Percentiles rank a stretch among this genome's conserved stretches.
phyloP scores from a whole-genome alignment of 192 early-diverging fungal species.

The Coemansia sp. region DNA sequence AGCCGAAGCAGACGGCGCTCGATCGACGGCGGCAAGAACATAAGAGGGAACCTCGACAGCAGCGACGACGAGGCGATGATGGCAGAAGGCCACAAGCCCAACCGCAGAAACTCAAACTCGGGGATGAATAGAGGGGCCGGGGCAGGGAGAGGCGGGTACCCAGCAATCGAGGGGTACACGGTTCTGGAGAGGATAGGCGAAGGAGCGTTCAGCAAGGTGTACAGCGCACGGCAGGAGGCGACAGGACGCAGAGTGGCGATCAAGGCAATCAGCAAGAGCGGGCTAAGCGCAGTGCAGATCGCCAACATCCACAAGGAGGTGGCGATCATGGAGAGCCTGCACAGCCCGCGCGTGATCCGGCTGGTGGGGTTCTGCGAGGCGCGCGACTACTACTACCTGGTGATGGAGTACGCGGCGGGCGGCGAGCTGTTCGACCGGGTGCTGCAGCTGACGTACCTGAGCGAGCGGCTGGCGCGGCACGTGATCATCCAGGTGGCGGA shows the following conservation, averaged over 20 bases:
- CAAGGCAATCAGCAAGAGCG: conserved; percentile 77
- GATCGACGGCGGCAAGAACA: conserved; percentile 31
- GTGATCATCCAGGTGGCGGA: conserved; percentile 86
- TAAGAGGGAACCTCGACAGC: conserved; percentile 28
- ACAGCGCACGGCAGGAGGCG: conserved; percentile 59
- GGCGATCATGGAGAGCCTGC: conserved; percentile 76
- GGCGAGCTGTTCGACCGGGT: conserved; percentile 92
- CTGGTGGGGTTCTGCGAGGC: conserved; percentile 77
- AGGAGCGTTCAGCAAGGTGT: conserved; percentile 86
- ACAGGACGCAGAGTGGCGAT: conserved; percentile 74
- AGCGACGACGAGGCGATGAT: conserved; percentile 29
- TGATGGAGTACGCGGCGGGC: conserved; percentile 81
- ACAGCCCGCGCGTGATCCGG: conserved; percentile 74
- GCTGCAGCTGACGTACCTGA: conserved; percentile 77
- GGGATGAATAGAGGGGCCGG: conserved; percentile 28
- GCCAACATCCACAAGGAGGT: conserved; percentile 87
- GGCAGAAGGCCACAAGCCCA: background rate
- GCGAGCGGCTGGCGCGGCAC: conserved; percentile 74
- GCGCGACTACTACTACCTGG: conserved; percentile 71
- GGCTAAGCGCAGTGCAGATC: conserved; percentile 71
- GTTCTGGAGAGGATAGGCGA: conserved; percentile 46
- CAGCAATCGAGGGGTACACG: conserved; percentile 51
- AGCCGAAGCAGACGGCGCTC: conserved; percentile 44
- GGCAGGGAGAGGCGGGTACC: conserved; percentile 33
- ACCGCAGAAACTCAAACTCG: conserved; percentile 42